Base-by-base conservation (phyloP, 2,329 filamentous ascomycete genomes). In the Colletotrichum lindemuthianum region DNA sequence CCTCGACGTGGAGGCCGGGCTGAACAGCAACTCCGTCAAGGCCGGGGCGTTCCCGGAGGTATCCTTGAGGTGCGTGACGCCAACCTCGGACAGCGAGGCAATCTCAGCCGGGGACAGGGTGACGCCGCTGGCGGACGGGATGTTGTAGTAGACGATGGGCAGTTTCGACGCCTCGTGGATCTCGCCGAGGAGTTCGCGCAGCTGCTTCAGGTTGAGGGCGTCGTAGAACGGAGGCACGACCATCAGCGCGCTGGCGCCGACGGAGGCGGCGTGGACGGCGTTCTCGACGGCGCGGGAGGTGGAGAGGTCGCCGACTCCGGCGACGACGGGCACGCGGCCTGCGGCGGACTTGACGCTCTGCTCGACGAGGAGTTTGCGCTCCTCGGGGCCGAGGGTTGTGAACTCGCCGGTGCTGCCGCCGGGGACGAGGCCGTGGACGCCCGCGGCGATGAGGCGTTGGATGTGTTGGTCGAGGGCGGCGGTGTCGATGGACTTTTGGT, bases 391-490 rank as follows among this genome's bases (percentile, higher is more conserved):
- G 60, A 84, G 69, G 6, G 78, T 75, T 6, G 81, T 81, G 72
- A 84, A 84, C 67, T 84, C 82, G 55, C 81, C 82, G 0, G 80
- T 82, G 71, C 81, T 83, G 48, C 82, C 82, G 6, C 81, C 81
- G 0, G 82, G 82, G 2, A 84, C 82, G 24, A 84, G 75, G 37
- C 82, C 82, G 68, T 84, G 82, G 15, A 82, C 74, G 4, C 82
- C 82, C 1, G 77, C 76, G 4, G 72, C 66, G 61, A 84, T 76
- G 12, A 82, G 75, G 57, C 75, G 75, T 59, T 84, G 75, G 67
- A 84, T 79, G 70, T 84, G 82, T 10, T 74, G 67, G 69, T 80
- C 69, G 0, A 82, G 76, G 32, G 75, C 72, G 7, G 60, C 58
- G 15, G 74, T 69, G 67, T 84, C 80, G 59, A 84, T 79, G 12